Base-by-base conservation (phyloP, 768 basidiomycete genomes). In the Tephrocybe sp. region DNA sequence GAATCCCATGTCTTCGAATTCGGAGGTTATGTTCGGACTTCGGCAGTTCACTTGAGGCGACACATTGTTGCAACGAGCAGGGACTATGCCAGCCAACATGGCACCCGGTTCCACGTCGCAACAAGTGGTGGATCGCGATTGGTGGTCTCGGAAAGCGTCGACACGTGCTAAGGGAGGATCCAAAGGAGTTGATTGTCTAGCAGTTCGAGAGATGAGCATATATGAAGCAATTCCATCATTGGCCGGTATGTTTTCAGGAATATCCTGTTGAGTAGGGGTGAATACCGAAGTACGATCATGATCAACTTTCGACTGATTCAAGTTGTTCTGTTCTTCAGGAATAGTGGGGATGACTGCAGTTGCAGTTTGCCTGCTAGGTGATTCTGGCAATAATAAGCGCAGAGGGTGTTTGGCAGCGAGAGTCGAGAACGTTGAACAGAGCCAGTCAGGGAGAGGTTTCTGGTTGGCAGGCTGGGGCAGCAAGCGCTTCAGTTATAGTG, bases 391-490 rank as follows among this genome's bases (percentile, higher is more conserved):
- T 19, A 82, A 69, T 8, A 70, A 57, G 9, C 78, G 73, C 8
- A 82, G 60, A 31, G 80, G 80, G 60, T 83, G 75, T 30, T 68
- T 65, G 13, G 66, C 56, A 11, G 71, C 62, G 16, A 86, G 68
- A 19, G 70, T 70, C 40, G 68, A 69, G 45, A 87, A 75, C 4
- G 83, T 81, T 34, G 68, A 61, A 20, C 70, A 68, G 12, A 86
- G 73, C 85, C 85, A 87, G 20, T 62, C 58, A 3, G 85, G 85
- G 19, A 85, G 66, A 4, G 69, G 56, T 36, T 67, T 66, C 17
- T 23, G 35, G 13, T 20, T 7, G 6, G 32, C 11, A 34, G 14
- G 11, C 11, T 23, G 31, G 14, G 20, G 16, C 45, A 47, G 40
- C 23, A 39, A 51, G 4, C 5, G n/a, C 33, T 17, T 9, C 13